Evolutionary conservation across 352 stramenopile species (phyloP).

Genomic region (Globisporangium abappressorium): DNA sequence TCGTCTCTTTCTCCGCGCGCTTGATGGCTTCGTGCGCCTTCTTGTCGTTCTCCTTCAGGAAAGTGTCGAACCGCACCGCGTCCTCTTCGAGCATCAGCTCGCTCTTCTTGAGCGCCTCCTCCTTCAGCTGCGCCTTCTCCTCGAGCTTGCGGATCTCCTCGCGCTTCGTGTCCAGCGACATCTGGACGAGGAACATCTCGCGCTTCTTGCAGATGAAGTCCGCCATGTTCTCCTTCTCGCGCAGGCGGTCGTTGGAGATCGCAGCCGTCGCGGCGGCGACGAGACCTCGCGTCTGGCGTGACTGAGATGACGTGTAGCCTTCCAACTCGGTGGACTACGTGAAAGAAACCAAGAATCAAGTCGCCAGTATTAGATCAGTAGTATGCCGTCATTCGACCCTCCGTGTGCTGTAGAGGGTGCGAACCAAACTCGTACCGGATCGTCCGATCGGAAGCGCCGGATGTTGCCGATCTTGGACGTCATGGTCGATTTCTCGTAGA

Average conservation of each 20-base stretch:
- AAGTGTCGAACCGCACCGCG: slow-evolving; percentile 94
- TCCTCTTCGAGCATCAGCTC: slow-evolving; percentile 96
- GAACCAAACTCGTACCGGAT: slow-evolving; percentile 31
- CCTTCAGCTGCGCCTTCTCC: slow-evolving; percentile 94
- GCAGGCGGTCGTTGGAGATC: slow-evolving; percentile 83
- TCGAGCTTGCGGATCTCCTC: slow-evolving; percentile 97
- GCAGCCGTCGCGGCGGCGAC: slow-evolving; percentile 75
- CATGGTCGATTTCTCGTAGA: slow-evolving; percentile 90
- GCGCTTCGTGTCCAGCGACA: slow-evolving; percentile 95
- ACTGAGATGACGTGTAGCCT: slow-evolving; percentile 64
- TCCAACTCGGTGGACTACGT: slow-evolving; percentile 38
- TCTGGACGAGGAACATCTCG: slow-evolving; percentile 96
- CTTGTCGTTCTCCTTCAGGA: slow-evolving; percentile 97
- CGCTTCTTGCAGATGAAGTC: slow-evolving; percentile 96
- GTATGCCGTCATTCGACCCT: too few species aligned
- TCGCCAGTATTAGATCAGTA: too few species aligned
- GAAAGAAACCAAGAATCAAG: background rate
- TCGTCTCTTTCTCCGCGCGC: slow-evolving; percentile 92
- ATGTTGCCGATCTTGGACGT: slow-evolving; percentile 82
- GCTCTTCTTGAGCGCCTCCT: slow-evolving; percentile 93
- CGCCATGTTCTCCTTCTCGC: slow-evolving; percentile 94
- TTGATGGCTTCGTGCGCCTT: slow-evolving; percentile 96
- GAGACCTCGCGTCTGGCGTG: slow-evolving; percentile 69
- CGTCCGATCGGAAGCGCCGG: slow-evolving; percentile 63
- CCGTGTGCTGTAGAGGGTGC: too few species aligned